Evolutionary conservation across 2,329 filamentous ascomycete species (phyloP), one percentile per base, ranked within the genome.

Genomic region (Hymenoscyphus repandus): DNA sequence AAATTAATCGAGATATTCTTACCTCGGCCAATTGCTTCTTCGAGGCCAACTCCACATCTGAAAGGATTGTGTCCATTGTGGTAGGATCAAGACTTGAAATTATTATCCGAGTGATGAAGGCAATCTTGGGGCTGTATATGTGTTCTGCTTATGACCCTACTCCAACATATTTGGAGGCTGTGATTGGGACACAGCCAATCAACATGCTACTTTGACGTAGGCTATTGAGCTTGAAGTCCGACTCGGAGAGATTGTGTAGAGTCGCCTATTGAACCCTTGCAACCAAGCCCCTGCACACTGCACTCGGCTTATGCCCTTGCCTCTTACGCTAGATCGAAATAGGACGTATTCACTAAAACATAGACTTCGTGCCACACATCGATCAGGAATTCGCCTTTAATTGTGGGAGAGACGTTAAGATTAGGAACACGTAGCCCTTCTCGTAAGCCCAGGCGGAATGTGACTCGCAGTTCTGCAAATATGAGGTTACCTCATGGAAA

Each of bases 261-360:
- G 12, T 7, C 17, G 22, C 18, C 22, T 12, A 9, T n/a, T 15
- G 46, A 27, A 15, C 10, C 32, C 11, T 33, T 22, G 12, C 18
- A 33, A 11, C 31, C 32, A 33, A 9, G 15, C 20, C 18, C 31
- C 33, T 30, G 12, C 17, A 13, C 44, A 5, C 43, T 50, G 48
- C 48, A 50, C 22, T 27, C 22, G 38, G 48, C 48, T 50, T 50
- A 50, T 50, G 48, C 48, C 41, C 48, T 45, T 45, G 11, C 13
- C 13, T 27, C 27, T 15, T 17, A 37, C 3, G 34, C 12, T 13
- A 27, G 22, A 27, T 27, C 22, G 7, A 27, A 27, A 27, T 27
- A 27, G 22, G n/a, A n/a, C n/a, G 22, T 27, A 27, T 4, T 27
- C 22, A 27, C 22, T 27, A 27, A 7, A 7, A 27, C 4, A 27